Base-by-base conservation (phyloP, 2,329 filamentous ascomycete species). In the Diaporthe citri region DNA sequence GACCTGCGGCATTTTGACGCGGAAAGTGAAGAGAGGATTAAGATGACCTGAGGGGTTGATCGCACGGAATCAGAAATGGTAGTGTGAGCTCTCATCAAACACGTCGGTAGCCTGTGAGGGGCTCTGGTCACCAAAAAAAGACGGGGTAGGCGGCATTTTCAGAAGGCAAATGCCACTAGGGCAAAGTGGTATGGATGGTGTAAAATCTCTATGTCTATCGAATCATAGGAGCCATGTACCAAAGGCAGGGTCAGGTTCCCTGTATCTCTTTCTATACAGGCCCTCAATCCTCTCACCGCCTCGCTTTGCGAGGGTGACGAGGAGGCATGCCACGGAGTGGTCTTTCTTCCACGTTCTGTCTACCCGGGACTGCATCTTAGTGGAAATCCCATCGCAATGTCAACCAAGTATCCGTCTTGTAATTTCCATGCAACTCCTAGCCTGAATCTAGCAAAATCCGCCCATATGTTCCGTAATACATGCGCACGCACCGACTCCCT, bases 371-470 rank as follows among this genome's bases (percentile, higher is more conserved):
- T 41, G 55, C 69, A 57, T 48, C n/a, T 62, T 57, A 25, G 25
- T 31, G 55, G 41, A 72, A 69, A 51, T 36, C 59, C 52, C 72
- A 51, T 74, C 69, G 71, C 48, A 72, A 72, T 75, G 69, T 66
- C 60, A 70, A 74, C 52, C 66, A 72, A 72, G 34, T 41, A 72
- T 70, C 73, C 46, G 28, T 72, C 75, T 72, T 72, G 59, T 62
- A 43, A 69, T 74, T 72, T 74, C 75, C 73, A 75, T 70, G 73
- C 75, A 76, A 74, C 73, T 76, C 75, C 67, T 72, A 76, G 62
- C 73, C 75, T 56, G 75, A 72, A 76, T 76, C 57, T 74, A 76
- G 66, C 74, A 71, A 70, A 75, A 41, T 41, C 75, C 60, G 72
- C 67, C 75, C 46, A 51, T 74, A 59, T 62, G 52, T 57, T 57